phyloP scores from a whole-genome alignment of 163 green algal genomes.

The Chlorella variabilis region DNA sequence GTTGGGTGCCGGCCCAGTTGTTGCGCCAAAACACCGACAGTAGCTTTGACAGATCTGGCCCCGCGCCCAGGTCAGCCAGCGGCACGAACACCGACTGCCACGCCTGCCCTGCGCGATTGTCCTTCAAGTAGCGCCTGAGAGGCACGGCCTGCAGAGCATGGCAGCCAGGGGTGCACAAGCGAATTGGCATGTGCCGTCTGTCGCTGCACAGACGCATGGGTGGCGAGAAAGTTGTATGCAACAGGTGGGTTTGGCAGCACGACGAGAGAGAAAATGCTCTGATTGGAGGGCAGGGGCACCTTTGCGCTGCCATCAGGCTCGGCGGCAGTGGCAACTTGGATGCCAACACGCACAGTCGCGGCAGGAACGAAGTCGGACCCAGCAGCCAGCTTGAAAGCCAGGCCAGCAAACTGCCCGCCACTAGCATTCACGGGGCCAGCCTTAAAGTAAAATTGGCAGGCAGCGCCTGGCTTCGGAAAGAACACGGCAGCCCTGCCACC shows the following conservation, averaged over 20 bases:
- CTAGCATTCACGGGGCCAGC: neutral
- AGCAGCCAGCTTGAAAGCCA: constrained; percentile 14
- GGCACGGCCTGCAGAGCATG: neutral
- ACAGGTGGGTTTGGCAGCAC: too few species aligned
- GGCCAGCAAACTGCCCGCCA: neutral
- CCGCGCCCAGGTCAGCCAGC: neutral
- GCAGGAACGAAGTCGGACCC: neutral
- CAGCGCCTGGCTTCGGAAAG: neutral
- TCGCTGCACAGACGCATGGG: too few species aligned
- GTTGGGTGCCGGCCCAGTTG: neutral
- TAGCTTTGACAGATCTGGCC: too few species aligned
- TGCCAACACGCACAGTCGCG: neutral
- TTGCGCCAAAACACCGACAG: neutral
- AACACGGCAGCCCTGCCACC: constrained; percentile 1
- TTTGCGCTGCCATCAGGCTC: too few species aligned
- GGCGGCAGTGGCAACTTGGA: neutral
- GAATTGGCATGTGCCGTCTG: too few species aligned
- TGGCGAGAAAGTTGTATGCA: too few species aligned
- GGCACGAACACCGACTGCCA: constrained; percentile 19
- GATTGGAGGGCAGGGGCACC: too few species aligned
- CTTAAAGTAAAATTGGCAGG: neutral
- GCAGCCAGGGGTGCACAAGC: neutral
- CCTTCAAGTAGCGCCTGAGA: neutral
- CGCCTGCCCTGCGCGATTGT: neutral
- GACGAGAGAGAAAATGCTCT: too few species aligned